These are phyloP conservation scores for Moniliella sp. DNA, from an alignment of 1,284 basidiomycete genomes.

Conservation along the genomic window DNA sequence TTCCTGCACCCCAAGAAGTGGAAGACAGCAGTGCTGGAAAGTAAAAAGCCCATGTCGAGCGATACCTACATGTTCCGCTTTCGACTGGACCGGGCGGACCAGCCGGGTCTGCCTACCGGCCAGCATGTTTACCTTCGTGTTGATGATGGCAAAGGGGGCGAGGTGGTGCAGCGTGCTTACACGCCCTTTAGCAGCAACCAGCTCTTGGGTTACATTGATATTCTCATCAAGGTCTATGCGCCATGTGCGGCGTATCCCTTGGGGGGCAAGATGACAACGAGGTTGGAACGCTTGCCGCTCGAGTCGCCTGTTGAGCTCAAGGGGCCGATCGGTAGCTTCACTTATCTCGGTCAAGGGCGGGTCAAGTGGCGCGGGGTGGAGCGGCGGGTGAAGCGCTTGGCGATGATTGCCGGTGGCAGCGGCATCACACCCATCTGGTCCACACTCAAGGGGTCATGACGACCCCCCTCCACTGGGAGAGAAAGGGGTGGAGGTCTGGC, in stretches of 20 bases:
- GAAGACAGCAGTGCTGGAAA: conserved; percentile 40
- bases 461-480: conserved; percentile 39
- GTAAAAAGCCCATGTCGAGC: conserved; percentile 38
- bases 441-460: conserved; percentile 31
- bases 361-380: conserved; percentile 37
- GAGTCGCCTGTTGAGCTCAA: conserved; percentile 43
- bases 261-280: conserved; percentile 45
- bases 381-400: conserved; percentile 38
- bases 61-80: conserved; percentile 44
- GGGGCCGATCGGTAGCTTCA: conserved; percentile 46
- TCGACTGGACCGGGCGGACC: conserved; percentile 37
- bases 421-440: conserved; percentile 43
- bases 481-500: conserved; percentile 38
- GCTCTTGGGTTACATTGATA: conserved; percentile 39
- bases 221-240: conserved; percentile 43
- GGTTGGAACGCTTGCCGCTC: conserved; percentile 39
- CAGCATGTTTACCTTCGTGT: conserved; percentile 42
- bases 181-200: conserved; percentile 42
- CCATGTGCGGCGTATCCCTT: conserved; percentile 35
- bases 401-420: conserved; percentile 45
- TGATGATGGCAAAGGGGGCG: conserved; percentile 23
- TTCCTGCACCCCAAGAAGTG: conserved; percentile 43
- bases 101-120: conserved; percentile 46
- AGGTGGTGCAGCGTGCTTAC: conserved; percentile 45
- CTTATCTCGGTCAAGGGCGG: conserved; percentile 39